Evolutionary conservation across 2,329 filamentous ascomycete genomes (phyloP), one percentile per base, ranked within the genome.

Genomic region (Xylariaceae sp.): DNA sequence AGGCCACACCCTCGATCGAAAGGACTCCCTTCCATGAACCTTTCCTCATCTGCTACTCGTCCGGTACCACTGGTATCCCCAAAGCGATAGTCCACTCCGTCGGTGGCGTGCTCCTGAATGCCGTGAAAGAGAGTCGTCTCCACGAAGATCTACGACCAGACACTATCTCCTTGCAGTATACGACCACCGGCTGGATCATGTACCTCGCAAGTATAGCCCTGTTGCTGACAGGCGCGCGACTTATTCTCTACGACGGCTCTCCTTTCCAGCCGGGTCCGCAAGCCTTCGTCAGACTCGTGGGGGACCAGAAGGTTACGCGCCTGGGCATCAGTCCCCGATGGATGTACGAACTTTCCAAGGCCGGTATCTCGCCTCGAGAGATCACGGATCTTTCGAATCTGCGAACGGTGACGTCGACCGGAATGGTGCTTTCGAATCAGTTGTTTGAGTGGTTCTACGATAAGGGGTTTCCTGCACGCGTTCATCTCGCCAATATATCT

Each of bases 141-240:
- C 81, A 84, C 67, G 77, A 80, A 52, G 74, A 76, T 34, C 58
- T 74, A 3, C 69, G 64, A 0, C 66, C 75, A 0, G 68, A 73
- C n/a, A 75, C 73, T 49, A 76, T 83, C 1, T 69, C 73, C 0
- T 65, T 85, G 59, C 81, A 85, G 71, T 84, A 81, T 68, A 84
- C 85, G 0, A 88, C 85, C 0, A 91, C 88, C 0, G 88, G 89
- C 0, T 95, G 90, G 90, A 94, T 96, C 74, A 95, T 96, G 90
- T 94, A 93, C 70, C 76, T 92, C 7, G 75, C 78, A 2, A 82
- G 80, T 44, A 77, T 90, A 0, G 77, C 79, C 17, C 76, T 79
- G 3, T 76, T 93, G 6, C 66, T 88, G 1, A 74, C 79, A 45
- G 89, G 89, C 6, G 78, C 79, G 0, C 79, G 83, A 4, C 77